Percentiles rank a stretch among this genome's conserved stretches.
phyloP scores from a whole-genome alignment of 169 alveolate genomes.

The Plasmodium gaboni region DNA sequence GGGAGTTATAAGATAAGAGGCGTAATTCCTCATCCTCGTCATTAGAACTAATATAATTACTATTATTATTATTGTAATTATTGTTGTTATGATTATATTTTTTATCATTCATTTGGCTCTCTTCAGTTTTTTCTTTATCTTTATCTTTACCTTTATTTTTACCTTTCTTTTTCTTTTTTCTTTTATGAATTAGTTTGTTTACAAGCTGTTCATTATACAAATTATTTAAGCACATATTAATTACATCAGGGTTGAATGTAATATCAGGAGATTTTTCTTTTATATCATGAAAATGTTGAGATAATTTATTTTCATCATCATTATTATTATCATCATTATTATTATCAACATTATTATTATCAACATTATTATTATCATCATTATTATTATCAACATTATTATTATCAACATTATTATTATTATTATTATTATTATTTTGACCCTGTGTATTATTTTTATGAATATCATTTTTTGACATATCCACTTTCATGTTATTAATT shows the following conservation, averaged over 20 bases:
- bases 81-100: no score
- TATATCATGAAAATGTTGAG: no score
- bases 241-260: slow-evolving; percentile 51
- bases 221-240: slow-evolving; percentile 41
- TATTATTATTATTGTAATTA: no score
- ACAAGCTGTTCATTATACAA: slow-evolving; percentile 50
- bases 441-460: not conserved
- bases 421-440: not conserved
- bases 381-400: slow-evolving; percentile 9
- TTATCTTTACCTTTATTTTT: not conserved
- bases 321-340: not conserved
- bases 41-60: no score
- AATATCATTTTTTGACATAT: not conserved
- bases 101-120: slow-evolving; percentile 5
- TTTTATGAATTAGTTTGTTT: slow-evolving; percentile 26
- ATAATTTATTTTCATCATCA: not conserved
- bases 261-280: not conserved
- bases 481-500: not conserved
- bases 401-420: not conserved
- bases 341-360: not conserved
- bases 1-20: no score
- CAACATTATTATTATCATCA: not conserved
- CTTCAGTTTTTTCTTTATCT: not conserved
- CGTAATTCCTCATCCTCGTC: no score
- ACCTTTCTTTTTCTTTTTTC: not conserved